Evolutionary conservation across 345 rosid species (phyloP).

Genomic region (Arabidopsis thaliana): TAIR10.1 NC_003071.7:6814501-6815000

Average conservation of each 20-base stretch:
- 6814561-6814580: not conserved
- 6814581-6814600: slow-evolving; percentile 10
- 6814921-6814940: slow-evolving; percentile 51
- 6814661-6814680: slow-evolving; percentile 24
- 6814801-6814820: slow-evolving; percentile 45
- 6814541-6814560: slow-evolving; percentile 26
- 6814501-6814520: not conserved
- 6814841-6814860: slow-evolving; percentile 63
- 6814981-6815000: slow-evolving; percentile 61
- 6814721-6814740: slow-evolving; percentile 51
- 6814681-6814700: slow-evolving; percentile 79
- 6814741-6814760: slow-evolving; percentile 52
- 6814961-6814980: slow-evolving; percentile 54
- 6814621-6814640: slow-evolving; percentile 11
- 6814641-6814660: slow-evolving; percentile 31
- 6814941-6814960: slow-evolving; percentile 53
- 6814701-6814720: slow-evolving; percentile 62
- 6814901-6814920: slow-evolving; percentile 38
- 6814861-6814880: slow-evolving; percentile 64
- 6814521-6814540: slow-evolving; percentile 33
- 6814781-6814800: slow-evolving; percentile 58
- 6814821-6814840: slow-evolving; percentile 67
- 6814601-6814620: slow-evolving; percentile 41
- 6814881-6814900: slow-evolving; percentile 57
- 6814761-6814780: slow-evolving; percentile 66